Evolutionary conservation across 176 grass and related monocot genomes (phyloP).

Genomic region (Rhynchospora breviuscula): DNA sequence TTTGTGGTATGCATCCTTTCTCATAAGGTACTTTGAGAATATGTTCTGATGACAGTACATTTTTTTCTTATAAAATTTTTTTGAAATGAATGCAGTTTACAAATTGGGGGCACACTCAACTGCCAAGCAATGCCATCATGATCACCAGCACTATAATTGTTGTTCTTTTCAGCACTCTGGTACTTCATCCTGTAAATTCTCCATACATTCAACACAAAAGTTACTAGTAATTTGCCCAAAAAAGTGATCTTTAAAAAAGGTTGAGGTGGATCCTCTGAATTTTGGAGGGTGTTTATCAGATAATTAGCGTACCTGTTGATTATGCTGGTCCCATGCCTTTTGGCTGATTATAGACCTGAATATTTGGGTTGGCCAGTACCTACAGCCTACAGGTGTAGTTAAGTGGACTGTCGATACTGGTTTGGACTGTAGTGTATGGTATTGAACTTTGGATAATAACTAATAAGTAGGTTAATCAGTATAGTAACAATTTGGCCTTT

Average conservation of each 20-base stretch:
- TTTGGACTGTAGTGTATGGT: background rate
- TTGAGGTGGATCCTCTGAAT: background rate
- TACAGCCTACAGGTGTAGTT: background rate
- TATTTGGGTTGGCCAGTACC: background rate
- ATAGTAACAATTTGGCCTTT: too few species aligned
- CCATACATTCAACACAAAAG: background rate
- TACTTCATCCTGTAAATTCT: conserved; percentile 23
- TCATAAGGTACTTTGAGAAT: background rate
- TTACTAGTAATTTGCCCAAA: background rate
- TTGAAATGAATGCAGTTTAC: conserved; percentile 60
- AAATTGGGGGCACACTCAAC: conserved; percentile 71
- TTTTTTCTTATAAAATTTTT: background rate
- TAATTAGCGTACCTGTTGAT: background rate
- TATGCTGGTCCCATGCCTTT: background rate
- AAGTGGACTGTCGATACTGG: background rate
- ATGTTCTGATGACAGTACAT: background rate
- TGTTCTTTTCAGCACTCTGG: conserved; percentile 87
- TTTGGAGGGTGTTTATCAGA: background rate
- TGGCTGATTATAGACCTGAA: background rate
- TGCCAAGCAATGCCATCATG: conserved; percentile 81
- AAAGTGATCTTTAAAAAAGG: background rate
- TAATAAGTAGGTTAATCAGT: background rate
- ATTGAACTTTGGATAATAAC: background rate
- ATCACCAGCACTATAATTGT: conserved; percentile 84
- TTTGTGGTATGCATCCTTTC: background rate